Evolutionary conservation across 2,329 filamentous ascomycete species (phyloP).

Genomic region (Cladosporium oxysporum): DNA sequence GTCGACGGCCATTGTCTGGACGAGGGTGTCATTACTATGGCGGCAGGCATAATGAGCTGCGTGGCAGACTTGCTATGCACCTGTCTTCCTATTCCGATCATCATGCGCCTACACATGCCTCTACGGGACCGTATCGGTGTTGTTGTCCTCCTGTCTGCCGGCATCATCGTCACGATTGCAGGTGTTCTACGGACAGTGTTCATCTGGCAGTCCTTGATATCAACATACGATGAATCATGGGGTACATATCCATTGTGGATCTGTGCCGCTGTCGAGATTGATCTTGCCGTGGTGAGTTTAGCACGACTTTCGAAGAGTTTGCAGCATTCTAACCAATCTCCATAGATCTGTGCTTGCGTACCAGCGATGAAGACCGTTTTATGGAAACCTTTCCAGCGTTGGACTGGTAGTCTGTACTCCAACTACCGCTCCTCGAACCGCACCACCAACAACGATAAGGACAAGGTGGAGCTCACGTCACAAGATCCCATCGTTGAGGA

Average conservation of each 20-base stretch:
- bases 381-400: conserved; percentile 26
- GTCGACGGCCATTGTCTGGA: conserved; percentile 41
- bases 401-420: conserved; percentile 26
- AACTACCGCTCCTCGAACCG: conserved; percentile 24
- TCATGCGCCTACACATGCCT: conserved; percentile 47
- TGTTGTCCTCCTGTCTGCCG: conserved; percentile 43
- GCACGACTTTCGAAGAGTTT: too few relatives aligned
- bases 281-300: conserved; percentile 47
- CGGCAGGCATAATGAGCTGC: conserved; percentile 46
- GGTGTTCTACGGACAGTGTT: conserved; percentile 47
- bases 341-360: conserved; percentile 41
- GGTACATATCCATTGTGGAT: conserved; percentile 50
- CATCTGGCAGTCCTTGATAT: conserved; percentile 45
- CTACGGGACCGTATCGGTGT: conserved; percentile 43
- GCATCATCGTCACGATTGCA: conserved; percentile 46
- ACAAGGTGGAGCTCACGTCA: conserved; percentile 6
- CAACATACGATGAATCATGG: conserved; percentile 49
- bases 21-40: conserved; percentile 43
- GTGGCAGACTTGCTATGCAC: conserved; percentile 47
- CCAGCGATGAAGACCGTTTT: conserved; percentile 40
- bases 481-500: conserved; percentile 11
- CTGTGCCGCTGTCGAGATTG: conserved; percentile 49
- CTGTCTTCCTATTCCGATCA: conserved; percentile 46
- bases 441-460: background rate
- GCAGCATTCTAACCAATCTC: conserved; percentile 10